phyloP scores from a whole-genome alignment of 805 yeast genomes.

The Starmerella vaccinii region DNA sequence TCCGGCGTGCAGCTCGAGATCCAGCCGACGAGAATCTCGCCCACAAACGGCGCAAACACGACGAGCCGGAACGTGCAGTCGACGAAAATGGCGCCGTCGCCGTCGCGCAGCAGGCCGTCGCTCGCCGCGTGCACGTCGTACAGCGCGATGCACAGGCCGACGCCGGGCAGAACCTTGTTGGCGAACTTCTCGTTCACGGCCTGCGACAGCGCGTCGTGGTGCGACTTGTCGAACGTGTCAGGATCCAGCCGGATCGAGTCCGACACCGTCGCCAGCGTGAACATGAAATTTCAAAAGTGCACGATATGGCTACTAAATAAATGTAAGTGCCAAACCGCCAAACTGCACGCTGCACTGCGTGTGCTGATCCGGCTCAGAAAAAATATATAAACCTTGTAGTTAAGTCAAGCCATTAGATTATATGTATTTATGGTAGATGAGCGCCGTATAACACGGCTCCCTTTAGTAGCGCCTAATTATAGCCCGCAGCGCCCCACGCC shows the following conservation, averaged over 20 bases:
- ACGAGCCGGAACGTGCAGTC: slow-evolving; percentile 60
- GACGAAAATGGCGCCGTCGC: slow-evolving; percentile 83
- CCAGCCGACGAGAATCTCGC: slow-evolving; percentile 89
- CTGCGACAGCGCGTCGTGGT: slow-evolving; percentile 60
- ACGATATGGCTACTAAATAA: neutral
- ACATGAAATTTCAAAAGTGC: slow-evolving; percentile 43
- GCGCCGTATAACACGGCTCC: too few relatives aligned
- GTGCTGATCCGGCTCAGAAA: too few relatives aligned
- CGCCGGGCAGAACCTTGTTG: slow-evolving; percentile 69
- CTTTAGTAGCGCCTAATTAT: too few relatives aligned
- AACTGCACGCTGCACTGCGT: too few relatives aligned
- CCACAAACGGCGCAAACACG: slow-evolving; percentile 88
- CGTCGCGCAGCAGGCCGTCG: slow-evolving; percentile 84
- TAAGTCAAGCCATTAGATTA: too few relatives aligned
- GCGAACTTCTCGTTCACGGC: slow-evolving; percentile 79
- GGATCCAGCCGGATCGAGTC: slow-evolving; percentile 89
- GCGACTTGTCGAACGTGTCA: slow-evolving; percentile 61
- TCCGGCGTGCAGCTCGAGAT: slow-evolving; percentile 77
- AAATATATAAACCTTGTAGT: too few relatives aligned
- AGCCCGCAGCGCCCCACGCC: too few relatives aligned
- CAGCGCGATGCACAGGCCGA: slow-evolving; percentile 74
- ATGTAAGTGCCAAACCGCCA: too few relatives aligned
- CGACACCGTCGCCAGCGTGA: slow-evolving; percentile 65
- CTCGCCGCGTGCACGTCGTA: slow-evolving; percentile 76
- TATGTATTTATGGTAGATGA: too few relatives aligned